Conservation (phyloP, 352 stramenopile genomes). For the Phytophthora lateralis region DNA sequence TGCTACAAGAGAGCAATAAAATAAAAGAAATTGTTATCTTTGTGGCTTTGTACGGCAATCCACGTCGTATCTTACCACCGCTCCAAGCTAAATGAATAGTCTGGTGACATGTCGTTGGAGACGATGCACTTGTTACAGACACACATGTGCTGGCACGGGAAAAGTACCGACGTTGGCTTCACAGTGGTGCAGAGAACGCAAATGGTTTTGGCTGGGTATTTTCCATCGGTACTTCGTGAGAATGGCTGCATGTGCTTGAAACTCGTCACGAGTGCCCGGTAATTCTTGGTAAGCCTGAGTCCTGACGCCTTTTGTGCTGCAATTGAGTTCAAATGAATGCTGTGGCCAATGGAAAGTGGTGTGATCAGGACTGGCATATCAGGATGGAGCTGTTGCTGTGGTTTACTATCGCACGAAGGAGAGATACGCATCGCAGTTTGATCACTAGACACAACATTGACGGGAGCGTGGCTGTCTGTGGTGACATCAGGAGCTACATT, state of each 20-base stretch:
- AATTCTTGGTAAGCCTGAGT: slow-evolving; percentile 46
- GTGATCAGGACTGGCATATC: neutral
- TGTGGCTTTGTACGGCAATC: neutral
- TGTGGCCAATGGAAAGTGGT: neutral
- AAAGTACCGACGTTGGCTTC: slow-evolving; percentile 49
- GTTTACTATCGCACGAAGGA: neutral
- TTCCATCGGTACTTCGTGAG: slow-evolving; percentile 40
- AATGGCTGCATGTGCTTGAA: slow-evolving; percentile 55
- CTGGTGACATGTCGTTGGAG: slow-evolving; percentile 38
- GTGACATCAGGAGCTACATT: neutral
- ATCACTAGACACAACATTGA: neutral
- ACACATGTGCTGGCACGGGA: slow-evolving; percentile 67
- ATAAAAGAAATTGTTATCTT: too few species aligned
- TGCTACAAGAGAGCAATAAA: slow-evolving; percentile 17
- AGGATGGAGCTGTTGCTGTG: neutral
- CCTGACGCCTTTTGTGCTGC: neutral
- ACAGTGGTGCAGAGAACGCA: slow-evolving; percentile 52
- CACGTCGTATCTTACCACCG: slow-evolving; percentile 31
- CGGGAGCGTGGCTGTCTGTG: neutral
- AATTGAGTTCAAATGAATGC: neutral
- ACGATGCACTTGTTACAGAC: slow-evolving; percentile 58
- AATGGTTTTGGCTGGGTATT: slow-evolving; percentile 34
- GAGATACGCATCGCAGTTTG: neutral
- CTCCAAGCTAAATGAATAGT: slow-evolving; percentile 10
- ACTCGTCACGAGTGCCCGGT: slow-evolving; percentile 43